Conservation (phyloP, 2,329 filamentous ascomycete species). For the Chrysosporium queenslandicum region DNA sequence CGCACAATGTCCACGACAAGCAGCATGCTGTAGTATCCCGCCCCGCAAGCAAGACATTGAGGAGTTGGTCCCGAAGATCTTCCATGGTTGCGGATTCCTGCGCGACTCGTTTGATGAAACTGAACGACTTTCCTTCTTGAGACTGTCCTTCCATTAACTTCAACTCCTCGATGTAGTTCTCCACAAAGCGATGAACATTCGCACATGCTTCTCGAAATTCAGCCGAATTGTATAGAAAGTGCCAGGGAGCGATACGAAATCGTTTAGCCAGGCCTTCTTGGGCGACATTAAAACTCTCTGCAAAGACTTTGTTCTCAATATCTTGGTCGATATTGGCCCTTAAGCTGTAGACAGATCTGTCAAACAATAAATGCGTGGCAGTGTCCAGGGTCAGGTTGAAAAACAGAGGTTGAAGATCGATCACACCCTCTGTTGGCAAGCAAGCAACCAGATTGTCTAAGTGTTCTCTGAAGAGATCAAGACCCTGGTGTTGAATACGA, state of each 20-base stretch:
- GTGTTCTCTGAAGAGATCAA: slow-evolving; percentile 51
- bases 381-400: slow-evolving; percentile 63
- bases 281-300: slow-evolving; percentile 20
- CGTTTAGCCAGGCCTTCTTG: slow-evolving; percentile 22
- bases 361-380: slow-evolving; percentile 72
- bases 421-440: slow-evolving; percentile 42
- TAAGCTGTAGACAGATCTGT: slow-evolving; percentile 49
- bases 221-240: slow-evolving; percentile 25
- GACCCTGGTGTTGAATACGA: slow-evolving; percentile 43
- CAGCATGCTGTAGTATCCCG: slow-evolving; percentile 42
- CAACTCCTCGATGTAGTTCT: slow-evolving; percentile 24
- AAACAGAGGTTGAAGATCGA: slow-evolving; percentile 54
- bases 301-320: slow-evolving; percentile 16
- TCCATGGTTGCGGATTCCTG: slow-evolving; percentile 50
- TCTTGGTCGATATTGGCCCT: neutral
- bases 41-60: slow-evolving; percentile 50
- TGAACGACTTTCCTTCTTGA: slow-evolving; percentile 34
- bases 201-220: slow-evolving; percentile 25
- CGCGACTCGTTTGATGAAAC: slow-evolving; percentile 66
- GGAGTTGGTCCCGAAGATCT: slow-evolving; percentile 64
- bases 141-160: slow-evolving; percentile 55
- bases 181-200: slow-evolving; percentile 20
- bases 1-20: slow-evolving; percentile 25
- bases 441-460: slow-evolving; percentile 47
- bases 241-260: slow-evolving; percentile 25